Evolutionary conservation across 192 early-diverging fungal species (phyloP), one percentile per base, ranked within the genome.

Genomic region (Dissophora globulifera): DNA sequence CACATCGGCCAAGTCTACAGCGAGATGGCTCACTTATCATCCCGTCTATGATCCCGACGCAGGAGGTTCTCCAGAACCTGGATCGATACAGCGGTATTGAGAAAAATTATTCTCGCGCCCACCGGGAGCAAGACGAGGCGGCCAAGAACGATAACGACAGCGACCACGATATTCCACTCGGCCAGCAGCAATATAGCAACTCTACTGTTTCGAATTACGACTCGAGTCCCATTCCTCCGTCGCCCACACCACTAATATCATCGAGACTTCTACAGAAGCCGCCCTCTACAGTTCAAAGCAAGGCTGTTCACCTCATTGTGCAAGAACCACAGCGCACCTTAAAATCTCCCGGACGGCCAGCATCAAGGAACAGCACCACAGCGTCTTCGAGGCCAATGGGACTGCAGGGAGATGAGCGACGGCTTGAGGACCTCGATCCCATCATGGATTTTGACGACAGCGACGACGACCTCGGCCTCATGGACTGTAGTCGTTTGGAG

Each of bases 391-490:
- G 5, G 38, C 27, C 52, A 38, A 16, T 20, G n/a, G n/a, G n/a
- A 16, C 9, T 48, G 22, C 1, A 9, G 46, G 15, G 17, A 48
- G 8, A 16, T 20, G 22, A 16, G 15, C 46, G 46, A 20, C 15
- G 22, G 11, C 15, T 9, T 2, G 30, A 20, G 35, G 59, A 62
- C 6, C 32, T 19, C 20, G 59, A 62, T n/a, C 59, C 48, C 1
- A 62, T 62, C n/a, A 62, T 62, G 47, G 59, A 62, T 19, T 62
- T 62, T 50, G 59, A 62, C 1, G 59, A 62, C 10, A 50, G 35
- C 35, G 47, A 38, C 10, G 59, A 40, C 11, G 59, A 50, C 13
- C 15, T 35, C 17, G 47, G 22, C 20, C 17, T 42, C 1, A 13
- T 40, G 10, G 46, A 48, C 22, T n/a, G n/a, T n/a, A n/a, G n/a